Evolutionary conservation across 2,329 filamentous ascomycete species (phyloP).

Genomic region (Aspergillus puulaauensis): DNA sequence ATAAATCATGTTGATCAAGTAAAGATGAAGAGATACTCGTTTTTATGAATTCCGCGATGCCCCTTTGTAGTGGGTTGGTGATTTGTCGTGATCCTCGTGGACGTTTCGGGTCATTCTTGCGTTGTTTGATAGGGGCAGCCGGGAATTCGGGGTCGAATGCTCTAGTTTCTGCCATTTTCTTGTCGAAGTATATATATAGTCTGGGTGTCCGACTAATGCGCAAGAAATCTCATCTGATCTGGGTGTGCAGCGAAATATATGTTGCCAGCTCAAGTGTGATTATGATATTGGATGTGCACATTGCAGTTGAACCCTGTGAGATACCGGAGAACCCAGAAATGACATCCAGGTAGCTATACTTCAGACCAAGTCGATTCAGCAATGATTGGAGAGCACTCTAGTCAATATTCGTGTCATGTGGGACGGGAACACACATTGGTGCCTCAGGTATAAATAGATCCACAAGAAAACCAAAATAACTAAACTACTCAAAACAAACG

Average conservation of each 20-base stretch:
- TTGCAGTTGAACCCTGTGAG: too few relatives aligned
- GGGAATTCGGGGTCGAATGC: not conserved
- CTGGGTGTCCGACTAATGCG: not conserved
- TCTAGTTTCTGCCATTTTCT: not conserved
- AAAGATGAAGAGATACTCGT: slow-evolving; percentile 17
- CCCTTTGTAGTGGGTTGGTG: slow-evolving; percentile 32
- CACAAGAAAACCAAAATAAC: not conserved
- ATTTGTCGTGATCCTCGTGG: slow-evolving; percentile 7
- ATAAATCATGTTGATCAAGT: slow-evolving; percentile 17
- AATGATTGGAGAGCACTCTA: not conserved
- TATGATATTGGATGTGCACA: too few relatives aligned
- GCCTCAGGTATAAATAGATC: not conserved
- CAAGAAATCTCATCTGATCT: too few relatives aligned
- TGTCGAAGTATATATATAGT: not conserved
- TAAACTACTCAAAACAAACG: not conserved
- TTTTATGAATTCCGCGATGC: slow-evolving; percentile 32
- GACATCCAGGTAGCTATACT: not conserved
- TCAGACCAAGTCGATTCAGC: too few relatives aligned
- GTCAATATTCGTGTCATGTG: not conserved
- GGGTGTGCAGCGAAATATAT: too few relatives aligned
- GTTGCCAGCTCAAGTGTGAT: too few relatives aligned
- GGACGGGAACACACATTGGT: not conserved
- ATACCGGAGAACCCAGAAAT: too few relatives aligned
- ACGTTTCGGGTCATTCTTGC: slow-evolving; percentile 3
- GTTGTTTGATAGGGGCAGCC: not conserved